A percentile compares a stretch with the other conserved stretches of the same genome.
Evolutionary conservation across 345 rosid genomes (phyloP).

Genomic region (Odontarrhena argentea): DNA sequence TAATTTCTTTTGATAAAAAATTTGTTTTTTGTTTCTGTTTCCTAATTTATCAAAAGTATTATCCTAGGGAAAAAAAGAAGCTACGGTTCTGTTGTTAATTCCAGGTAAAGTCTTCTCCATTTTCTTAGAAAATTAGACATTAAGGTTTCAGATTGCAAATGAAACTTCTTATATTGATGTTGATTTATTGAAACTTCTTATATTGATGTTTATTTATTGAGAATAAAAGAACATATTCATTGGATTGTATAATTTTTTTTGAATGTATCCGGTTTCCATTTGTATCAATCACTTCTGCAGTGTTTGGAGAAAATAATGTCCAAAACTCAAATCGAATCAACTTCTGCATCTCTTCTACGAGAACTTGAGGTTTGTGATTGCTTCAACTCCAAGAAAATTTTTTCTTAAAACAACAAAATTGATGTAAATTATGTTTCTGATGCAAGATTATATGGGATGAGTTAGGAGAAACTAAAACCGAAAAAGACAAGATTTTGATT

Average conservation of each 20-base stretch:
- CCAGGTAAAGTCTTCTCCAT: conserved; percentile 33
- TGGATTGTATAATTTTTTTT: conserved; percentile 4
- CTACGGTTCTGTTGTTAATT: conserved; percentile 15
- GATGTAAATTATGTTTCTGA: not conserved
- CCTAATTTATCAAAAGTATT: conserved; percentile 3
- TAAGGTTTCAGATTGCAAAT: not conserved
- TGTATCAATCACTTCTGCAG: conserved; percentile 4
- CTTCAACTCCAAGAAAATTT: not conserved
- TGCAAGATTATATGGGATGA: conserved; percentile 87
- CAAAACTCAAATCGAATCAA: conserved; percentile 52
- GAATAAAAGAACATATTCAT: not conserved
- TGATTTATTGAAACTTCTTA: too few species aligned
- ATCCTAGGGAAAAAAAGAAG: not conserved
- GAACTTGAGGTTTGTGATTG: conserved; percentile 76
- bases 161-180: not conserved
- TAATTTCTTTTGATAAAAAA: conserved; percentile 15
- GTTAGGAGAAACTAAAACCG: conserved; percentile 77
- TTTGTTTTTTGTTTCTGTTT: not conserved
- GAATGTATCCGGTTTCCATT: conserved; percentile 9
- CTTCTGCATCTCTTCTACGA: conserved; percentile 63
- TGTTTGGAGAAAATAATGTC: conserved; percentile 51
- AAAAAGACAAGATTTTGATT: conserved; percentile 69
- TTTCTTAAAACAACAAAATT: not conserved
- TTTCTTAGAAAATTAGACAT: conserved; percentile 2
- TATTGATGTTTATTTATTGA: not conserved